Evolutionary conservation across 2,329 filamentous ascomycete genomes (phyloP).

Genomic region (Passalora sequoiae): DNA sequence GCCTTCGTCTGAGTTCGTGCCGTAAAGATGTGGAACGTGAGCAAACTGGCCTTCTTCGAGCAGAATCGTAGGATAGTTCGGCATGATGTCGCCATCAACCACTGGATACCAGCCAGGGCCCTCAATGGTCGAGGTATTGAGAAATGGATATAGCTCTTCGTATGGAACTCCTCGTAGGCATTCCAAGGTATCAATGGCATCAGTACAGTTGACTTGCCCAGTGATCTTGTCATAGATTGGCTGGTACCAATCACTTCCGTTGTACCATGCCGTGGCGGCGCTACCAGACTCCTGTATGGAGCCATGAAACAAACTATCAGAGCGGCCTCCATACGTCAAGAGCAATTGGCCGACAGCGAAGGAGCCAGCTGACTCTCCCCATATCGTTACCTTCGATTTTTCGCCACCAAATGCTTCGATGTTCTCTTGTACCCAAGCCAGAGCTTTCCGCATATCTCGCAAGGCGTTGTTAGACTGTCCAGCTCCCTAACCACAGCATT

Average conservation of each 20-base stretch:
- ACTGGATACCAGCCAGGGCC: conserved; percentile 38
- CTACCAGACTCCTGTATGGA: conserved; percentile 43
- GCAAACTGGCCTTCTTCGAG: conserved; percentile 57
- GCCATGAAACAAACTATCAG: conserved; percentile 45
- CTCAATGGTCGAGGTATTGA: conserved; percentile 23
- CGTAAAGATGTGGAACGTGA: conserved; percentile 55
- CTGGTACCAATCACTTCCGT: conserved; percentile 38
- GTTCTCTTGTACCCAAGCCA: conserved; percentile 42
- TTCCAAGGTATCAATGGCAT: conserved; percentile 29
- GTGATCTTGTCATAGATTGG: conserved; percentile 61
- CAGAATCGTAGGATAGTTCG: conserved; percentile 49
- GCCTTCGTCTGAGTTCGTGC: conserved; percentile 63
- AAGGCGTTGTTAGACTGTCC: conserved; percentile 48
- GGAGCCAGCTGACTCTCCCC: conserved; percentile 36
- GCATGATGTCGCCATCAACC: conserved; percentile 54
- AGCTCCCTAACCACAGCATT: conserved; percentile 36
- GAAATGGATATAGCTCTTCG: conserved; percentile 19
- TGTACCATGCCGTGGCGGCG: conserved; percentile 22
- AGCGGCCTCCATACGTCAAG: conserved; percentile 43
- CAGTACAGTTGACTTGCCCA: conserved; percentile 16
- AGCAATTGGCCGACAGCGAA: conserved; percentile 43
- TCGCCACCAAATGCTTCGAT: conserved; percentile 31
- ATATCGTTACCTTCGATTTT: conserved; percentile 17
- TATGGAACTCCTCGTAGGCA: conserved; percentile 55
- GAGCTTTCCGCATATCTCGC: conserved; percentile 40